A percentile compares a stretch with the other conserved stretches of the same genome.
Evolutionary conservation across 345 rosid species (phyloP).

Genomic region (Salix viminalis): DNA sequence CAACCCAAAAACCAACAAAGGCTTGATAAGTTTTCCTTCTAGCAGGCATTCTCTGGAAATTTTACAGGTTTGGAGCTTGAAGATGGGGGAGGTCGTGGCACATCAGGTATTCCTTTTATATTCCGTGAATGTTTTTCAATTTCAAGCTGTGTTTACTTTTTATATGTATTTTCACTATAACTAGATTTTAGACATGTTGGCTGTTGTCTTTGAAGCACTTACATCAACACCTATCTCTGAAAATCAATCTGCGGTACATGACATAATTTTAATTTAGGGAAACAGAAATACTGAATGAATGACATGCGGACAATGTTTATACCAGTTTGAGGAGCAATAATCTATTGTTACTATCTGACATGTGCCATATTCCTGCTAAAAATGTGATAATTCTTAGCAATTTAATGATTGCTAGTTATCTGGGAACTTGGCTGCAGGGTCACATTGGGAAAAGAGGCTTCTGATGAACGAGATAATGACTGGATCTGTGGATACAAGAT

Average conservation of each 20-base stretch:
- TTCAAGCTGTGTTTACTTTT: not conserved
- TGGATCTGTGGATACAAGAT: conserved; percentile 96
- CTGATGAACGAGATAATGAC: conserved; percentile 99
- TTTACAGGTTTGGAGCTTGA: conserved; percentile 97
- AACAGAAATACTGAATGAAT: not conserved
- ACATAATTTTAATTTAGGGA: not conserved
- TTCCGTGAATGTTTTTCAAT: not conserved
- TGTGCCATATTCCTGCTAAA: not conserved
- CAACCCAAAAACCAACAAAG: conserved; percentile 3
- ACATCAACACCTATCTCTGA: not conserved
- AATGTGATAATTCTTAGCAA: not conserved
- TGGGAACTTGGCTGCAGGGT: conserved; percentile 45
- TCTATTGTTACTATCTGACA: not conserved
- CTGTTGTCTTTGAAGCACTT: not conserved
- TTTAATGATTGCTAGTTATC: conserved; percentile 7
- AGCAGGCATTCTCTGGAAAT: conserved; percentile 90
- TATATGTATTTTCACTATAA: not conserved
- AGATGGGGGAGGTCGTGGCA: conserved; percentile 99
- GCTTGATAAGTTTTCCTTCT: conserved; percentile 7
- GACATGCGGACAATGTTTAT: not conserved
- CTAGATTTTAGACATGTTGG: no score
- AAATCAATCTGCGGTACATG: not conserved
- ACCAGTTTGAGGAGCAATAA: not conserved
- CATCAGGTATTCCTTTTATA: conserved; percentile 55
- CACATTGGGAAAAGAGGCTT: conserved; percentile 99